These are phyloP conservation scores for Colletotrichum shisoi DNA, from an alignment of 2,329 filamentous ascomycete genomes.

Conservation along the genomic window DNA sequence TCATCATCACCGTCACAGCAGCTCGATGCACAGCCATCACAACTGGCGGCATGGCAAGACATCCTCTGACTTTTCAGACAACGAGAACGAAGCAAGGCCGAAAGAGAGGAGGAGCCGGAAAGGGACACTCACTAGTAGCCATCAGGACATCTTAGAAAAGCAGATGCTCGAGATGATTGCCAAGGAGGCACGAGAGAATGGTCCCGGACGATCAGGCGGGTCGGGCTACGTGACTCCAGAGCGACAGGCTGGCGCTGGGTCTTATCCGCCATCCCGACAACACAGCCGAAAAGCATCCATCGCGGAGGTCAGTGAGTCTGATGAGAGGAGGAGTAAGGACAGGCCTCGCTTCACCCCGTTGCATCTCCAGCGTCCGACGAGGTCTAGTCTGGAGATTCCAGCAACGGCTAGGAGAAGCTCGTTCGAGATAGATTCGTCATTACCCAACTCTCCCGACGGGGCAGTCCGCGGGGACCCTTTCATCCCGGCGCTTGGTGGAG, in stretches of 20 bases:
- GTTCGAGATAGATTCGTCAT: slow-evolving; percentile 56
- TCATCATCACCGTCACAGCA: slow-evolving; percentile 58
- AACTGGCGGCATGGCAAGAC: slow-evolving; percentile 62
- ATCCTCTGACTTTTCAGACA: slow-evolving; percentile 68
- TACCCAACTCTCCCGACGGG: slow-evolving; percentile 62
- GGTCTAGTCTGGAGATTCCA: slow-evolving; percentile 61
- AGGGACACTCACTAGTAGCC: slow-evolving; percentile 59
- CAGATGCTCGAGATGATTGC: slow-evolving; percentile 70
- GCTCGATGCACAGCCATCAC: slow-evolving; percentile 59
- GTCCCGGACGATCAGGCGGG: slow-evolving; percentile 41
- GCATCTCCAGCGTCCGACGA: slow-evolving; percentile 45
- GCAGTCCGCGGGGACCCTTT: slow-evolving; percentile 57
- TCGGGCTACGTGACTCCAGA: slow-evolving; percentile 36
- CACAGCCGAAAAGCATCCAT: slow-evolving; percentile 51
- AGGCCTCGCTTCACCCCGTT: slow-evolving; percentile 40
- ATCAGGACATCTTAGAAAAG: slow-evolving; percentile 65
- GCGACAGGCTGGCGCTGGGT: slow-evolving; percentile 35
- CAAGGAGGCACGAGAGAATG: slow-evolving; percentile 58
- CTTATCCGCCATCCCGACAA: slow-evolving; percentile 46
- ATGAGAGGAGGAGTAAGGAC: slow-evolving; percentile 43
- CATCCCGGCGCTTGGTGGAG: slow-evolving; percentile 67
- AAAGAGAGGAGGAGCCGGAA: slow-evolving; percentile 52
- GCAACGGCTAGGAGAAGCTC: slow-evolving; percentile 50
- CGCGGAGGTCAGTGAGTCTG: slow-evolving; percentile 53
- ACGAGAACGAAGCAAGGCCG: slow-evolving; percentile 55